phyloP scores from a whole-genome alignment of 208 protist species.

The Naegleria fowleri region DNA sequence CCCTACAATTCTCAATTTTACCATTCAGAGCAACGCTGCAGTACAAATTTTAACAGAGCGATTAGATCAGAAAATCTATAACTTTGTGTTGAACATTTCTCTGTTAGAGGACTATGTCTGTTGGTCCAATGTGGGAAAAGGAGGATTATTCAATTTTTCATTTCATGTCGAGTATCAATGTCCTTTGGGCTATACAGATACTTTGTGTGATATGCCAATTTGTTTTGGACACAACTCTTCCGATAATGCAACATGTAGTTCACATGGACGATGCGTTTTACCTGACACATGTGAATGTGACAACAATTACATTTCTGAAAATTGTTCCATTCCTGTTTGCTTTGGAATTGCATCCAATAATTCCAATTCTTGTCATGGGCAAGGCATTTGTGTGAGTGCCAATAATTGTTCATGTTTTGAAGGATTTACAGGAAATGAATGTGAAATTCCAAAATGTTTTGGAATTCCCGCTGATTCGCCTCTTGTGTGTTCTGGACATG shows the following conservation, averaged over 20 bases:
- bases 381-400: not conserved
- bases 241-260: not conserved
- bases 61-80: not conserved
- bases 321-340: not conserved
- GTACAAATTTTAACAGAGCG: not conserved
- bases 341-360: not conserved
- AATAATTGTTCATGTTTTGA: not conserved
- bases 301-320: not conserved
- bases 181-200: not conserved
- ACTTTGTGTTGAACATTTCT: not conserved
- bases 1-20: not conserved
- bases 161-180: not conserved
- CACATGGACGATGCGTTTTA: not conserved
- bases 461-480: not conserved
- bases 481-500: not conserved
- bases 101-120: not conserved
- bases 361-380: not conserved
- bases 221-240: not conserved
- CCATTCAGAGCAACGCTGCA: not conserved
- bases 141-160: not conserved
- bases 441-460: constrained; percentile 1
- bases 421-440: not conserved
- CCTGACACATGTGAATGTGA: not conserved
- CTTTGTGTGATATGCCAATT: not conserved
- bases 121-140: not conserved